Evolutionary conservation across 2,329 filamentous ascomycete species (phyloP).

Genomic region (Neofusicoccum sp.): DNA sequence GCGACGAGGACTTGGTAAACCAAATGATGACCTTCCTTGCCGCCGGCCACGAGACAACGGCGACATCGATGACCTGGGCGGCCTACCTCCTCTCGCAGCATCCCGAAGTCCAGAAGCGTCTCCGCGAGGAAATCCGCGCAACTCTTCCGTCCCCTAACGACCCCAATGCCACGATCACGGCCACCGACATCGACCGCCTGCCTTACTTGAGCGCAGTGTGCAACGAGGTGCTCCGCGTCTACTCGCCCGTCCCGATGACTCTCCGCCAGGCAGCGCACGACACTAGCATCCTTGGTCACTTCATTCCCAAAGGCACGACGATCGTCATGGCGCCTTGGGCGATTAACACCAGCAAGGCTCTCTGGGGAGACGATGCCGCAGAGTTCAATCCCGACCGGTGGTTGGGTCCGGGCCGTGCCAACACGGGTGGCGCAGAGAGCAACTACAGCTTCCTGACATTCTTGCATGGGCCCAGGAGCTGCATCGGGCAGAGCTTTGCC

Average conservation of each 20-base stretch:
- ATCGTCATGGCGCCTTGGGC: slow-evolving; percentile 67
- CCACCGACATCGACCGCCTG: slow-evolving; percentile 68
- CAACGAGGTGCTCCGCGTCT: slow-evolving; percentile 75
- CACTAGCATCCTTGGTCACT: slow-evolving; percentile 66
- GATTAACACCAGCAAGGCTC: slow-evolving; percentile 66
- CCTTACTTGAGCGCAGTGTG: slow-evolving; percentile 80
- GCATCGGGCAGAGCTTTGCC: slow-evolving; percentile 81
- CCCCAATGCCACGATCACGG: slow-evolving; percentile 48
- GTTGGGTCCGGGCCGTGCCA: slow-evolving; percentile 48
- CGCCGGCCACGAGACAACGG: slow-evolving; percentile 64
- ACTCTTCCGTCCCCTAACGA: slow-evolving; percentile 48
- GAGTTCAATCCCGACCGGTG: slow-evolving; percentile 74
- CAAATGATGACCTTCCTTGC: slow-evolving; percentile 90
- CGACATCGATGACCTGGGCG: slow-evolving; percentile 57
- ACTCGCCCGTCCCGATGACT: slow-evolving; percentile 71
- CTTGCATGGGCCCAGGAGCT: slow-evolving; percentile 81
- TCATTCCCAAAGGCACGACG: slow-evolving; percentile 70
- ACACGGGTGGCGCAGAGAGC: slow-evolving; percentile 70
- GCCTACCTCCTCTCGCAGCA: slow-evolving; percentile 56
- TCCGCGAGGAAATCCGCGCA: slow-evolving; percentile 55
- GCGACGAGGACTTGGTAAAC: slow-evolving; percentile 78
- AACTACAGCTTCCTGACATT: slow-evolving; percentile 84
- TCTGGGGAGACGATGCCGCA: slow-evolving; percentile 77
- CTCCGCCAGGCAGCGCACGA: slow-evolving; percentile 66
- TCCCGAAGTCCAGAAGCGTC: slow-evolving; percentile 50